Evolutionary conservation across 352 stramenopile species (phyloP), one percentile per base, ranked within the genome.

Genomic region (Saprolegnia parasitica): DNA sequence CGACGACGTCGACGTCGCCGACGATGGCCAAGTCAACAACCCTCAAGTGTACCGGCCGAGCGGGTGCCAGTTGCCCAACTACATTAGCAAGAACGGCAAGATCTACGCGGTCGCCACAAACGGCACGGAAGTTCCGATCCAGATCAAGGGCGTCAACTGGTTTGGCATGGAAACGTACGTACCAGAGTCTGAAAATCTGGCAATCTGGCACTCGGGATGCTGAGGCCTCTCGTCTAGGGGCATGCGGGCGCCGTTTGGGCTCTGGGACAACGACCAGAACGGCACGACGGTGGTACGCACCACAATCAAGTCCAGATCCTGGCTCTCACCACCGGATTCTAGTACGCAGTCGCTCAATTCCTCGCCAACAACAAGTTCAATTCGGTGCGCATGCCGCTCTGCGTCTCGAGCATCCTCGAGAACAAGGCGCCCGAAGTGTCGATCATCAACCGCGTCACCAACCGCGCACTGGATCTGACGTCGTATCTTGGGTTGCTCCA

Each of bases 81-180:
- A 91, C 60, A 65, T 80, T 47, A 90, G 80, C 72, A 87, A 88
- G 61, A 82, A 90, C 50, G 81, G 80, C 24, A 74, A 77, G 24
- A 84, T 93, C 46, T 77, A 78, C 35, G 83, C 76, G 13, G 70
- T 88, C 4, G 77, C 79, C 3, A 71, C 76, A 32, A 87, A 88
- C 56, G 81, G 80, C 11, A 79, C 75, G 9, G 75, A 79, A 32
- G 74, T 87, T 11, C 62, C 78, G 0, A 71, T 88, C 9, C 26
- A 74, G 5, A 87, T 90, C 74, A 90, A 90, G 68, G 82, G 82
- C 13, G 73, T 86, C 67, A 90, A 90, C 68, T 90, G 82, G 82
- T 89, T 76, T 49, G 79, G 79, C 64, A 71, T 70, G 63, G 63
- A 70, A n/a, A 70, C 63, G 52, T 60, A 60, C 52, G 24, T 20